Percentiles rank a stretch among this genome's conserved stretches.
phyloP scores from a whole-genome alignment of 1,284 basidiomycete species.

The Melampsora occidentalis region DNA sequence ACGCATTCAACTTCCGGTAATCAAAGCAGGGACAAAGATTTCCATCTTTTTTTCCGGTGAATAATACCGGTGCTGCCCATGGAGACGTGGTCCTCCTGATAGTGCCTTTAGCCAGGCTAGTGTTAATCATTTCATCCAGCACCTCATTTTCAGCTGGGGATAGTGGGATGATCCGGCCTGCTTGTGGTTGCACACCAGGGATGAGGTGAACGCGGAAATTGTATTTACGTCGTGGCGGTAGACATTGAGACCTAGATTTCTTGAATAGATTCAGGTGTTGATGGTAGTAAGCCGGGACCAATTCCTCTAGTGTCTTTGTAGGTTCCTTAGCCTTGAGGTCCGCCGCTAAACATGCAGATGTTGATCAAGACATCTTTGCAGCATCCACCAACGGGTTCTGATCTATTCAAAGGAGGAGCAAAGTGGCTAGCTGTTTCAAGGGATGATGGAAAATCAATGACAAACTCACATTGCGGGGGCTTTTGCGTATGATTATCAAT shows the following conservation, averaged over 20 bases:
- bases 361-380: not conserved
- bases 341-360: too few species aligned
- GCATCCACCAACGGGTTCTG: not conserved
- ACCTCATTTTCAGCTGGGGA: too few species aligned
- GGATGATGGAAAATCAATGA: not conserved
- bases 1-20: not conserved
- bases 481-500: not conserved
- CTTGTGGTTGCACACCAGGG: not conserved
- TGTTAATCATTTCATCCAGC: too few species aligned
- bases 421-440: too few species aligned
- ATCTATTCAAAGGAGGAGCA: too few species aligned
- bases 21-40: conserved; percentile 2
- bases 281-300: not conserved
- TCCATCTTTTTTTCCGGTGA: not conserved
- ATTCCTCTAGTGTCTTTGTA: too few species aligned
- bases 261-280: not conserved
- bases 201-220: not conserved
- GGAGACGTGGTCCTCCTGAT: not conserved
- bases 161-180: too few species aligned
- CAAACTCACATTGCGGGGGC: conserved; percentile 9
- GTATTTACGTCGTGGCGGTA: not conserved
- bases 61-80: not conserved
- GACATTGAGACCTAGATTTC: not conserved
- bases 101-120: not conserved
- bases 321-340: not conserved